Percentiles rank a stretch among this genome's conserved stretches.
These are phyloP conservation scores for Sungouiozyma ichnusensis DNA, from an alignment of 805 yeast genomes.

Conservation along the genomic window DNA sequence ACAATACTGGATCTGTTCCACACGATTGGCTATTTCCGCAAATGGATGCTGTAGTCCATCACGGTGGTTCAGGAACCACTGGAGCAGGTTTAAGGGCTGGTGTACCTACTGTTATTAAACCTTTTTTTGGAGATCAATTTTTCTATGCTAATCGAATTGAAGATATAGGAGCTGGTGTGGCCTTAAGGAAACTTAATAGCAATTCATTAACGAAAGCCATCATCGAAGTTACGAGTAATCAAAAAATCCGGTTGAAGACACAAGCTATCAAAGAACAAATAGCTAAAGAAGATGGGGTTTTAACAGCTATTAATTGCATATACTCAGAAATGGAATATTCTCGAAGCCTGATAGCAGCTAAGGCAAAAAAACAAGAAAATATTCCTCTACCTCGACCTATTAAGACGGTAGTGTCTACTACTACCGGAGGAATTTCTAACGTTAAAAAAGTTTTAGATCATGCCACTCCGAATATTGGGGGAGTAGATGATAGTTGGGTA, in stretches of 20 bases:
- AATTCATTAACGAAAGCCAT: conserved; percentile 58
- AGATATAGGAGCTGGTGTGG: conserved; percentile 78
- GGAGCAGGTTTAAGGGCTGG: conserved; percentile 87
- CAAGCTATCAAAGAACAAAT: conserved; percentile 50
- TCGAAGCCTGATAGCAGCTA: conserved; percentile 40
- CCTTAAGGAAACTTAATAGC: conserved; percentile 56
- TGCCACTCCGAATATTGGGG: not conserved
- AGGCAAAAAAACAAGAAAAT: conserved; percentile 23
- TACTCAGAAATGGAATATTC: conserved; percentile 76
- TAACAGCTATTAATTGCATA: conserved; percentile 63
- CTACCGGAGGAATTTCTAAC: conserved; percentile 7
- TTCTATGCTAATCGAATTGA: conserved; percentile 83
- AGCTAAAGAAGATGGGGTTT: conserved; percentile 69
- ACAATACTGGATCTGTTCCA: conserved; percentile 62
- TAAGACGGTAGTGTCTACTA: not conserved
- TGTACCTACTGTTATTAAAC: conserved; percentile 80
- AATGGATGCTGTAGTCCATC: conserved; percentile 91
- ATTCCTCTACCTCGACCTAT: not conserved
- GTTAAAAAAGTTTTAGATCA: conserved; percentile 1
- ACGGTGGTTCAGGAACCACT: conserved; percentile 95
- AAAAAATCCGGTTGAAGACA: conserved; percentile 61
- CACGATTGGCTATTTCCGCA: conserved; percentile 92
- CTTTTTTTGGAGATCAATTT: conserved; percentile 94
- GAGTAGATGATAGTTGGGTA: conserved; percentile 4
- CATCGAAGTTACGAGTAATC: conserved; percentile 53